phyloP scores from a whole-genome alignment of 1,284 basidiomycete species.

The Sanghuangporus sanghuang region DNA sequence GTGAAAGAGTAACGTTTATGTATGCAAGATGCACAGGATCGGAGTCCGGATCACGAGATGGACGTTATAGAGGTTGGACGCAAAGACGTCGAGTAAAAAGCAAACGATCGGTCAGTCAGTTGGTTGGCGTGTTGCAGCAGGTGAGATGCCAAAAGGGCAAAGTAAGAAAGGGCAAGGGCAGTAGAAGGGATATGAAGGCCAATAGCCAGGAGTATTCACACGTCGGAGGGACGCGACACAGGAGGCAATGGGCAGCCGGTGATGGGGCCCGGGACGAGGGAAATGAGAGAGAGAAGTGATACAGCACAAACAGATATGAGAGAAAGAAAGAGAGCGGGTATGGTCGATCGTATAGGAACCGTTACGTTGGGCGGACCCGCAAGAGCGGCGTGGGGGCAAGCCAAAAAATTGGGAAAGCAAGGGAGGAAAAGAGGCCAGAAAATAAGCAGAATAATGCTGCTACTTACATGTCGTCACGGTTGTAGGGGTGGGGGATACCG shows the following conservation, averaged over 20 bases:
- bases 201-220: neutral
- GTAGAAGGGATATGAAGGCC: neutral
- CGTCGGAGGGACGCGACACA: neutral
- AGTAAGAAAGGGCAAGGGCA: neutral
- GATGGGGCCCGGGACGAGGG: neutral
- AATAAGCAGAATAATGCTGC: neutral
- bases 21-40: neutral
- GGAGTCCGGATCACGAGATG: neutral
- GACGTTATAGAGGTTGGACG: too few species aligned
- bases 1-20: neutral
- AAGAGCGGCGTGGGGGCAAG: constrained; percentile 2
- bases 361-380: neutral
- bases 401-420: neutral
- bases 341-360: neutral
- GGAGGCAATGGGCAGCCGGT: neutral
- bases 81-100: neutral
- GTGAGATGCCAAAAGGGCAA: neutral
- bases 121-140: neutral
- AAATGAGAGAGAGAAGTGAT: neutral
- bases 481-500: constrained; percentile 11
- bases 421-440: neutral
- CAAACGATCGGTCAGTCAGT: neutral
- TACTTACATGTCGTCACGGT: constrained; percentile 17
- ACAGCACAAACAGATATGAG: neutral
- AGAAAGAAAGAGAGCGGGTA: neutral